Evolutionary conservation across 2,329 filamentous ascomycete genomes (phyloP), one percentile per base, ranked within the genome.

Genomic region (Colletotrichum somersetense): DNA sequence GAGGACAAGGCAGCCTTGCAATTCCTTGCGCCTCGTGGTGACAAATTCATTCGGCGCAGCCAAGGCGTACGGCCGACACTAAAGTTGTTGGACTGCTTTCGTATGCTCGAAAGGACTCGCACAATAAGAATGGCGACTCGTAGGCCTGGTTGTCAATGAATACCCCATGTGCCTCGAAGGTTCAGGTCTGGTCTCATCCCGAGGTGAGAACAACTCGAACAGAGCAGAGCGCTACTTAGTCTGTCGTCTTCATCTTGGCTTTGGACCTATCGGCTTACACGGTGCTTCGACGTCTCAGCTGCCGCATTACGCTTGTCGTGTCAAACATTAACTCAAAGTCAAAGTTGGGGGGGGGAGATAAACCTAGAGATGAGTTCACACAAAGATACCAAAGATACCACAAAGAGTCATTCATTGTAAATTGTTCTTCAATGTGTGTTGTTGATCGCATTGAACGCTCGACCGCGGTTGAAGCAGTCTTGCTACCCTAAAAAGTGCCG

Each of bases 381-480:
- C 26, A 33, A 30, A 35, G 26, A 35, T n/a, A 7, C 35, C 5
- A n/a, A 26, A 11, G 26, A 35, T n/a, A 7, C 35, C 5, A n/a
- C 20, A 11, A 33, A 4, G n/a, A 8, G 14, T 10, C 30, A 12
- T 35, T 33, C 16, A 23, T 26, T 2, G 5, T 6, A 40, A 57
- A 2, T 23, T 56, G 62, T 16, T 56, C 42, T 33, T 56, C 70
- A 72, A 72, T 65, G 61, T 56, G 48, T 64, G 11, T 42, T n/a
- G 44, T 46, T 72, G 66, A 70, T 70, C 44, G 44, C 70, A 73
- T 71, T 72, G 67, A 53, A 62, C 38, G 33, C 40, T 62, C 23
- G 71, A 67, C 71, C 46, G 71, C 71, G 56, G 71, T 73, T 73
- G 71, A 73, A 73, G 71, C 71, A 73, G 67, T 67, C 62, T 64